phyloP scores from a whole-genome alignment of 352 stramenopile genomes.

The Pythium pyrilobum region DNA sequence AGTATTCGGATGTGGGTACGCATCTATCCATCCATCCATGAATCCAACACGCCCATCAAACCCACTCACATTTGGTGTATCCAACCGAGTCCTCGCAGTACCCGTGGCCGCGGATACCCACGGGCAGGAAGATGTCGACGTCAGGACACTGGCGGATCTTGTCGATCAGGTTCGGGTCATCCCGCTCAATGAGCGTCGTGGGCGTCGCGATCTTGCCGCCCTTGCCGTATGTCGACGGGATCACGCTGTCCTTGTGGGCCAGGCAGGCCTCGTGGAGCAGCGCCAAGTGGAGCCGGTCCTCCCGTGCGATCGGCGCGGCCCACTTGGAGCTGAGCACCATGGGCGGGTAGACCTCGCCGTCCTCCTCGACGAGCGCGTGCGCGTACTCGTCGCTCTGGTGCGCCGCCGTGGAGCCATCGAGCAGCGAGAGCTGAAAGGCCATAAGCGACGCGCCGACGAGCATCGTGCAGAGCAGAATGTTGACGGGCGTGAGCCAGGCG shows the following conservation, averaged over 20 bases:
- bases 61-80: slow-evolving; percentile 63
- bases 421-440: slow-evolving; percentile 5
- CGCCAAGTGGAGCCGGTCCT: slow-evolving; percentile 39
- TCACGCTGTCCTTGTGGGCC: slow-evolving; percentile 34
- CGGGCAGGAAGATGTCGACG: slow-evolving; percentile 59
- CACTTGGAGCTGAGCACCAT: slow-evolving; percentile 6
- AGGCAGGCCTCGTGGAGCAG: slow-evolving; percentile 44
- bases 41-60: not conserved
- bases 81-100: slow-evolving; percentile 67
- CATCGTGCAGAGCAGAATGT: slow-evolving; percentile 12
- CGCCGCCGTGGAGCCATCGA: not conserved
- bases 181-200: slow-evolving; percentile 19
- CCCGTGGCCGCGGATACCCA: slow-evolving; percentile 37
- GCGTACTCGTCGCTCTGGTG: slow-evolving; percentile 2
- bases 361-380: slow-evolving; percentile 1
- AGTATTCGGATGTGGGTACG: too few relatives aligned
- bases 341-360: slow-evolving; percentile 10
- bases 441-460: slow-evolving; percentile 6
- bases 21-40: not conserved
- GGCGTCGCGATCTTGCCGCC: slow-evolving; percentile 7
- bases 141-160: slow-evolving; percentile 42
- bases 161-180: slow-evolving; percentile 34
- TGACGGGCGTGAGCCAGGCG: slow-evolving; percentile 13
- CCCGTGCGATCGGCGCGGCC: slow-evolving; percentile 1
- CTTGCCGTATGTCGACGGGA: slow-evolving; percentile 19